phyloP scores from a whole-genome alignment of 768 basidiomycete species.

The Lactarius deliciosus region DNA sequence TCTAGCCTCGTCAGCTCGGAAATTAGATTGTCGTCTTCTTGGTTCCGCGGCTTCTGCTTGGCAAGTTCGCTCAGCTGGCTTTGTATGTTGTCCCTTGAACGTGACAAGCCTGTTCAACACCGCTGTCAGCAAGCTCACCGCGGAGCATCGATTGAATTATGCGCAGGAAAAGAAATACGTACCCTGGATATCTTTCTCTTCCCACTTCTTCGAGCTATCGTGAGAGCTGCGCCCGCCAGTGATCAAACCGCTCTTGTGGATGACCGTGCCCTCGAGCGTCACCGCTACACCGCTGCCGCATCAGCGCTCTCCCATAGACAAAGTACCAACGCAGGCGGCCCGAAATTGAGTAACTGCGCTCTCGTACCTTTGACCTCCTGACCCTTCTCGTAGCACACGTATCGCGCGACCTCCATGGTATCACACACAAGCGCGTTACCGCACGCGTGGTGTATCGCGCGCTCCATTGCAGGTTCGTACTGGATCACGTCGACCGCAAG shows the following conservation, averaged over 20 bases:
- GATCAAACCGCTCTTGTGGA: constrained; percentile 96
- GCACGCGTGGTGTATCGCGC: constrained; percentile 96
- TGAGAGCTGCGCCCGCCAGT: constrained; percentile 89
- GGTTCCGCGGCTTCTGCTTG: constrained; percentile 79
- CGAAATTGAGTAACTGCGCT: not conserved
- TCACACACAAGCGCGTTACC: constrained; percentile 96
- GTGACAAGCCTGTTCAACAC: constrained; percentile 45
- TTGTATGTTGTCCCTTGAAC: constrained; percentile 68
- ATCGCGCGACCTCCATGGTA: constrained; percentile 87
- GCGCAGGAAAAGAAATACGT: constrained; percentile 23
- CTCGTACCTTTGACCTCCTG: constrained; percentile 92
- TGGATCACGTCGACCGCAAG: constrained; percentile 62
- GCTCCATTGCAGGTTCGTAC: constrained; percentile 74
- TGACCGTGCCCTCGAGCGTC: constrained; percentile 93
- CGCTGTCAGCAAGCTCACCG: constrained; percentile 2
- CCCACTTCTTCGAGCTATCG: constrained; percentile 82
- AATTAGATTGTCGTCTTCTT: constrained; percentile 77
- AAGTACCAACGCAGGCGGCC: not conserved
- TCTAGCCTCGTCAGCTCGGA: constrained; percentile 79
- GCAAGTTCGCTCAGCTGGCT: constrained; percentile 78
- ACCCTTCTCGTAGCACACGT: constrained; percentile 90
- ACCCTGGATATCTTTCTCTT: constrained; percentile 93
- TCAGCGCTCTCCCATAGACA: not conserved
- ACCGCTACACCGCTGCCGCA: constrained; percentile 59
- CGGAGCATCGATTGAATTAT: not conserved